Percentiles rank a stretch among this genome's conserved stretches.
Conservation (phyloP, 75 land plant genomes). For the Picea sitchensis region DNA sequence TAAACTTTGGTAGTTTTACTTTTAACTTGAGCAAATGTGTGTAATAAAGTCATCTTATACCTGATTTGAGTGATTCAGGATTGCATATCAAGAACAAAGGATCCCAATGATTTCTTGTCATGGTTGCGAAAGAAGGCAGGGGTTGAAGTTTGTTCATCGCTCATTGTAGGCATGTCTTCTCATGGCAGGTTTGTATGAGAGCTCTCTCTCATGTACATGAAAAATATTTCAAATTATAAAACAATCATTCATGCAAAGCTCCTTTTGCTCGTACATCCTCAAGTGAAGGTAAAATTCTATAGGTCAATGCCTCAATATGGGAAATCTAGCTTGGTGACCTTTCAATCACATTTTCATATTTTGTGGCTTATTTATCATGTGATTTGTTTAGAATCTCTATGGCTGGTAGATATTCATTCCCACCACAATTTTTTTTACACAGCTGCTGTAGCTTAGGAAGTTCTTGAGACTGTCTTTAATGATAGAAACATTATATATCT, state of each 20-base stretch:
- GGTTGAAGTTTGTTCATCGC: slow-evolving; percentile 40
- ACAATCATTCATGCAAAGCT: not conserved
- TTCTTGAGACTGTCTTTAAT: not conserved
- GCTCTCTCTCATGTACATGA: not conserved
- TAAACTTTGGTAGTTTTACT: no score
- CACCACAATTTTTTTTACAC: not conserved
- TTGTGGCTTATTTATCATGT: not conserved
- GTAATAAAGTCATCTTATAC: no score
- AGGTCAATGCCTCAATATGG: no score
- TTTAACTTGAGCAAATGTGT: no score
- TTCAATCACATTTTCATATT: not conserved
- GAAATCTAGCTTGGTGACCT: not conserved
- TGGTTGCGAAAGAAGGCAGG: slow-evolving; percentile 71
- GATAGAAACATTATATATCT: not conserved
- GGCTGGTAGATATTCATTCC: not conserved
- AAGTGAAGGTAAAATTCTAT: not conserved
- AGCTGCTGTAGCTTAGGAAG: not conserved
- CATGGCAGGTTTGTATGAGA: slow-evolving; percentile 55
- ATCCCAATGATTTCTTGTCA: slow-evolving; percentile 43
- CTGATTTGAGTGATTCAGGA: slow-evolving; percentile 11
- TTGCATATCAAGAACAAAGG: slow-evolving; percentile 1
- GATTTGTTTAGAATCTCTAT: not conserved
- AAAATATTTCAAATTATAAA: not conserved
- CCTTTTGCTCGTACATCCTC: not conserved
- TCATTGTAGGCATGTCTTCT: slow-evolving; percentile 57